Conservation (phyloP, 1,139 yeast genomes). For the Blastobotrys ciferrii region DNA sequence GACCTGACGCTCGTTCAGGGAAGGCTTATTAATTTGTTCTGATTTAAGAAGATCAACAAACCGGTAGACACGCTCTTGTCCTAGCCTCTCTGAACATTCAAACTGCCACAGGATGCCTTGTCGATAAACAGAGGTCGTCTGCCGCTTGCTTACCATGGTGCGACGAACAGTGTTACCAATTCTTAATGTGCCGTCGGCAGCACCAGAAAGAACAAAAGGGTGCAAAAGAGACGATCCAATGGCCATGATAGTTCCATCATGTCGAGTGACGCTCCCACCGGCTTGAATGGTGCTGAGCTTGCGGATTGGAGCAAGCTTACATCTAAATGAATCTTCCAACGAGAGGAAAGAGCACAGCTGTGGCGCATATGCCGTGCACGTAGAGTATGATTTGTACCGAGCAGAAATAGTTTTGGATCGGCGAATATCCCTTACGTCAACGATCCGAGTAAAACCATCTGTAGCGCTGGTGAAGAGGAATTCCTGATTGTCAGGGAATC, state of each 20-base stretch:
- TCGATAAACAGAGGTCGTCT: conserved; percentile 31
- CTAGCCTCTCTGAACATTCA: conserved; percentile 42
- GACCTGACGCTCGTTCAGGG: conserved; percentile 24
- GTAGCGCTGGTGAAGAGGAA: conserved; percentile 48
- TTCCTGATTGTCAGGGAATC: conserved; percentile 41
- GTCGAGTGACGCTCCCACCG: conserved; percentile 39
- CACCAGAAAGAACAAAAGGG: conserved; percentile 61
- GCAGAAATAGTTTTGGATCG: conserved; percentile 38
- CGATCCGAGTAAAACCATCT: conserved; percentile 46
- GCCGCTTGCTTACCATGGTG: conserved; percentile 42
- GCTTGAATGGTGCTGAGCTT: conserved; percentile 35
- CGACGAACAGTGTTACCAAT: conserved; percentile 45
- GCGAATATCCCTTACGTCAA: conserved; percentile 45
- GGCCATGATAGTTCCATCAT: conserved; percentile 42
- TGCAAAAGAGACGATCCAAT: conserved; percentile 48
- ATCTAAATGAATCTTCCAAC: conserved; percentile 43
- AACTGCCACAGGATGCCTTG: conserved; percentile 32
- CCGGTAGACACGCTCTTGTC: conserved; percentile 38
- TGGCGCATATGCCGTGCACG: conserved; percentile 39
- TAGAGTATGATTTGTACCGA: conserved; percentile 38
- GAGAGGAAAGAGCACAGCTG: conserved; percentile 41
- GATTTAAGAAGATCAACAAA: conserved; percentile 32
- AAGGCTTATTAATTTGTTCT: conserved; percentile 26
- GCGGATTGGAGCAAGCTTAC: conserved; percentile 41
- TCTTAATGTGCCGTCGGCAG: conserved; percentile 57